Conservation (phyloP, 331 rosid genomes). For the Cydonia oblonga region DNA sequence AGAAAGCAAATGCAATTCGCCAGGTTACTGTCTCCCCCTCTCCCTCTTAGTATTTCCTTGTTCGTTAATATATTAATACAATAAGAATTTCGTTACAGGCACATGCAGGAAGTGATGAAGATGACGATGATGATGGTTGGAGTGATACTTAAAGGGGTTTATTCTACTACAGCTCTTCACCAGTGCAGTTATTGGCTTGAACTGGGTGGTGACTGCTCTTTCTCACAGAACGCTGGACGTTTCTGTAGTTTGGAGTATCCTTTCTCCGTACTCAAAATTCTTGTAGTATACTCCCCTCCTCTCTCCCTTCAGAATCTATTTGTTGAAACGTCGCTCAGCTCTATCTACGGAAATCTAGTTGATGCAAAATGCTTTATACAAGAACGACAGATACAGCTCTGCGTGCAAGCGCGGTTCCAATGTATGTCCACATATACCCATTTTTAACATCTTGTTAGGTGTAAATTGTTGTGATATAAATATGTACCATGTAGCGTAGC, state of each 20-base stretch:
- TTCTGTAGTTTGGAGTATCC: slow-evolving; percentile 13
- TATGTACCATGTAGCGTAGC: slow-evolving; percentile 22
- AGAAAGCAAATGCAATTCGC: slow-evolving; percentile 88
- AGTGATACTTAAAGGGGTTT: slow-evolving; percentile 46
- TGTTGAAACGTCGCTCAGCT: neutral
- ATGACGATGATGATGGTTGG: slow-evolving; percentile 73
- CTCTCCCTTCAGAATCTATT: neutral
- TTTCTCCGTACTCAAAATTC: slow-evolving; percentile 18
- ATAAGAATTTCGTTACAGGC: slow-evolving; percentile 41
- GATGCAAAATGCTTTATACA: slow-evolving; percentile 19
- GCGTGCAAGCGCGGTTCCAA: slow-evolving; percentile 27
- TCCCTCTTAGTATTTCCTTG: neutral
- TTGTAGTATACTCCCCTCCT: slow-evolving; percentile 21
- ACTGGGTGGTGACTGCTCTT: slow-evolving; percentile 9
- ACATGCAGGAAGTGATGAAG: slow-evolving; percentile 87
- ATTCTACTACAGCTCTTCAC: neutral
- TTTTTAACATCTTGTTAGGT: slow-evolving; percentile 25
- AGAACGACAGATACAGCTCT: slow-evolving; percentile 21
- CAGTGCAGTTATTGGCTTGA: slow-evolving; percentile 6
- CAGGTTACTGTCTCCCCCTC: slow-evolving; percentile 37
- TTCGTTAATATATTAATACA: neutral
- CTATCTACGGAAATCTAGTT: neutral
- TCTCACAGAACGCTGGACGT: slow-evolving; percentile 13
- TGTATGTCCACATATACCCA: slow-evolving; percentile 15
- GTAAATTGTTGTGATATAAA: slow-evolving; percentile 44